These are phyloP conservation scores for Polyporus arcularius DNA, from an alignment of 768 basidiomycete species.

Conservation along the genomic window DNA sequence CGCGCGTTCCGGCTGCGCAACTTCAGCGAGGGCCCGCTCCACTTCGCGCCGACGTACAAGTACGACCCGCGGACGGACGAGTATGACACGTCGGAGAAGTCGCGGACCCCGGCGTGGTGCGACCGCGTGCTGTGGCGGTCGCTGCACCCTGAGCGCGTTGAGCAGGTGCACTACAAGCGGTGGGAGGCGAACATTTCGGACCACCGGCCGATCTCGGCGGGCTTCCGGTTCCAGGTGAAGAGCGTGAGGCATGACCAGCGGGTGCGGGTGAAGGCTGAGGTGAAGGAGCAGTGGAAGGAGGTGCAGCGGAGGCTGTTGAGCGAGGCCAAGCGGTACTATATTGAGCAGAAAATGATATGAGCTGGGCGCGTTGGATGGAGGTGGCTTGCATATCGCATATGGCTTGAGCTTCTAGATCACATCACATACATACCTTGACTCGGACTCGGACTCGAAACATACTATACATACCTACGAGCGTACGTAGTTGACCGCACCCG, in stretches of 20 bases:
- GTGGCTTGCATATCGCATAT: neutral
- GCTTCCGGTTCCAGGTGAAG: slow-evolving; percentile 75
- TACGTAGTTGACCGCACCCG: neutral
- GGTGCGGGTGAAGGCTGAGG: slow-evolving; percentile 53
- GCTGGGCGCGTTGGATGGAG: neutral
- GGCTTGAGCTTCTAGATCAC: neutral
- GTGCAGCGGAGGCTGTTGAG: slow-evolving; percentile 34
- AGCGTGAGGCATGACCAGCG: slow-evolving; percentile 61
- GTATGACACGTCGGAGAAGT: slow-evolving; percentile 90
- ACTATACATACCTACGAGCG: slow-evolving; percentile 4
- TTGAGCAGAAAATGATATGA: slow-evolving; percentile 30
- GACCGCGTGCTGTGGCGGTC: slow-evolving; percentile 87
- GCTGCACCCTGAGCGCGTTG: slow-evolving; percentile 55
- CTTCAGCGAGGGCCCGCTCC: slow-evolving; percentile 81
- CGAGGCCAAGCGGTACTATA: slow-evolving; percentile 36
- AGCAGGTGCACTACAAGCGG: slow-evolving; percentile 69
- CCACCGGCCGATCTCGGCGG: slow-evolving; percentile 86
- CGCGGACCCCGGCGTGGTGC: slow-evolving; percentile 93
- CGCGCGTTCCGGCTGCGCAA: slow-evolving; percentile 83
- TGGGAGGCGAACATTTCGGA: slow-evolving; percentile 90
- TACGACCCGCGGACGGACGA: slow-evolving; percentile 78
- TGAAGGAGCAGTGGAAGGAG: slow-evolving; percentile 55
- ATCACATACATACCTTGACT: neutral
- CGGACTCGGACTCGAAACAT: slow-evolving; percentile 1
- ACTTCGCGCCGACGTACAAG: slow-evolving; percentile 92